phyloP scores from a whole-genome alignment of 179 eudicot genomes.

The Beta macrorhiza region DNA sequence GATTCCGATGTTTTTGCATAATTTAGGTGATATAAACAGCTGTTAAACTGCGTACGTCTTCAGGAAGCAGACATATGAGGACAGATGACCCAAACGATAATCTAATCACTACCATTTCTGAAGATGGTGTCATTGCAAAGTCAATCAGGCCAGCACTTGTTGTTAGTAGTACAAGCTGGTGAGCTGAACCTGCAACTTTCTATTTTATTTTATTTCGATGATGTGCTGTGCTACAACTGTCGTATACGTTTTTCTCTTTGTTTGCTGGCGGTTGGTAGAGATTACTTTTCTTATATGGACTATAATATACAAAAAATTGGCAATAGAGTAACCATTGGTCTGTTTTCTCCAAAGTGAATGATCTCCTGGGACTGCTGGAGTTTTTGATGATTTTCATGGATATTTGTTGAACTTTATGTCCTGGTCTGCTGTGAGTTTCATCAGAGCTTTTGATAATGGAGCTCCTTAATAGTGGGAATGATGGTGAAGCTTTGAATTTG shows the following conservation, averaged over 20 bases:
- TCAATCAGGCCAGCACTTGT: slow-evolving; percentile 81
- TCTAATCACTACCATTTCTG: slow-evolving; percentile 52
- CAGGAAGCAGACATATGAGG: slow-evolving; percentile 28
- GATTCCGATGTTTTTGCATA: slow-evolving; percentile 13
- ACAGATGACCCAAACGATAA: slow-evolving; percentile 35
- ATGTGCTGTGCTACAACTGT: slow-evolving; percentile 4
- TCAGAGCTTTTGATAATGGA: background rate
- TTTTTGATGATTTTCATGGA: background rate
- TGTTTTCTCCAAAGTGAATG: background rate
- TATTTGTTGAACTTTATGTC: background rate
- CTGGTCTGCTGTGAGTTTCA: background rate
- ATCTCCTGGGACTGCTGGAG: background rate
- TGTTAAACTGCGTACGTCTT: slow-evolving; percentile 2
- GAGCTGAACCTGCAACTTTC: slow-evolving; percentile 27
- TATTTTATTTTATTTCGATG: background rate
- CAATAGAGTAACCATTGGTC: background rate
- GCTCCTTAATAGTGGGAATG: background rate
- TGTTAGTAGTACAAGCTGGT: slow-evolving; percentile 99
- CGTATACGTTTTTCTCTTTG: background rate
- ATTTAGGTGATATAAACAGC: slow-evolving; percentile 7
- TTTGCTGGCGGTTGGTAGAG: slow-evolving; percentile 5
- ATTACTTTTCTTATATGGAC: background rate
- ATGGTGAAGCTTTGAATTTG: background rate
- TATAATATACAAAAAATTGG: background rate
- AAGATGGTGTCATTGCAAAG: slow-evolving; percentile 48